Evolutionary conservation across 768 basidiomycete species (phyloP), one percentile per base, ranked within the genome.

Genomic region (Guyanaporus albipodus): DNA sequence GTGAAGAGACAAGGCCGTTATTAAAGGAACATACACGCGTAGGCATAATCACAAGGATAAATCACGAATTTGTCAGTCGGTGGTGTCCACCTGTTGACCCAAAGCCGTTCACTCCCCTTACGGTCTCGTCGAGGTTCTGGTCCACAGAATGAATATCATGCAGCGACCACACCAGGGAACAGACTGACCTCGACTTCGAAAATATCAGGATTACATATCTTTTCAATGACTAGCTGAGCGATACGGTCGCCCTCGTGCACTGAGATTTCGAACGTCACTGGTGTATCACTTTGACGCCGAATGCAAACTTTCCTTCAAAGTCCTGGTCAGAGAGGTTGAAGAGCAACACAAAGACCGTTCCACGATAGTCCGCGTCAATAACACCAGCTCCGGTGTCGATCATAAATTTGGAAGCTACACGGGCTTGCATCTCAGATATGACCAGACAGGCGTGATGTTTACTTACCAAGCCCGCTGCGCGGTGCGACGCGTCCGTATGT

Each of bases 351-450:
- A 86, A 92, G 37, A 99, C 80, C 11, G 82, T 73, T 18, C 96
- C 96, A 43, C 96, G 78, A 67, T 99, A 98, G 66, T 99, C 96
- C 7, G 91, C 90, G 53, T 99, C 96, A 41, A 99, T 80, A 7
- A 99, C 96, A 18, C 95, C 96, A 10, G 96, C 96, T 2, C 96
- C 96, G 1, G 95, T 98, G 62, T 94, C 90, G 48, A 98, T 97
- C 83, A 91, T 92, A 66, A 91, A 93, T 63, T 99, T 99, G 14
- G 89, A 88, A 17, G 96, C 96, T 96, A 52, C 15, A 52, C n/a
- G 33, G 14, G 49, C 23, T 38, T 22, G 44, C 19, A 15, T 42
- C 22, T 44, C 8, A 40, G 38, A 33, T 29, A 27, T 18, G 44
- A 4, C 17, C 43, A 35, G 24, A 19, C n/a, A 38, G 26, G 39